Conservation (phyloP, 2,329 filamentous ascomycete species). For the Hirsutella rhossiliensis region DNA sequence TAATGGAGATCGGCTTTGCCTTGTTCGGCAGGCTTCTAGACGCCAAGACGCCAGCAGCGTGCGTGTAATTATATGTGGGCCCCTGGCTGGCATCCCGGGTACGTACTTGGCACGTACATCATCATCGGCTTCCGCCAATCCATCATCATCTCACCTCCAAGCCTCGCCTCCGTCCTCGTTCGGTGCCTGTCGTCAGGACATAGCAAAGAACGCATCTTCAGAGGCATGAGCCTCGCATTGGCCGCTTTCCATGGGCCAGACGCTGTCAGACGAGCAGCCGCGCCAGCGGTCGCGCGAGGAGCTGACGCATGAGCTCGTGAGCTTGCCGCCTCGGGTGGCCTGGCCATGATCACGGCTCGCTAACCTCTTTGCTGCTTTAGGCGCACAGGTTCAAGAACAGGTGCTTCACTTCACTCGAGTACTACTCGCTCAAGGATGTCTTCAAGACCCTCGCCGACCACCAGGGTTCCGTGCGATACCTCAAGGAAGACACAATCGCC, state of each 20-base stretch:
- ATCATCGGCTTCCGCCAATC: too few relatives aligned
- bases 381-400: slow-evolving; percentile 53
- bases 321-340: slow-evolving; percentile 4
- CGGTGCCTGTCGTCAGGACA: too few relatives aligned
- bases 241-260: slow-evolving; percentile 36
- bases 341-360: not conserved
- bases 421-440: slow-evolving; percentile 63
- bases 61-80: too few relatives aligned
- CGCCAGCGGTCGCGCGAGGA: slow-evolving; percentile 36
- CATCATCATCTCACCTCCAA: too few relatives aligned
- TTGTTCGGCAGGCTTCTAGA: too few relatives aligned
- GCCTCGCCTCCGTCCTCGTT: too few relatives aligned
- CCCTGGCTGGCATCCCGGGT: too few relatives aligned
- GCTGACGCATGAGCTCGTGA: slow-evolving; percentile 38
- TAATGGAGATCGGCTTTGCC: too few relatives aligned
- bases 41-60: too few relatives aligned
- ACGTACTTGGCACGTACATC: too few relatives aligned
- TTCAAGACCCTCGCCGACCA: slow-evolving; percentile 58
- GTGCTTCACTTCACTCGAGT: slow-evolving; percentile 59
- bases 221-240: slow-evolving; percentile 4
- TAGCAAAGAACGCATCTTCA: slow-evolving; percentile 5
- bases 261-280: slow-evolving; percentile 32
- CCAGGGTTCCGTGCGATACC: slow-evolving; percentile 48
- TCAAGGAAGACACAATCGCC: slow-evolving; percentile 56
- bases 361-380: slow-evolving; percentile 20